Evolutionary conservation across 306 rosid species (phyloP), one percentile per base, ranked within the genome.

Genomic region (Comarum palustre): DNA sequence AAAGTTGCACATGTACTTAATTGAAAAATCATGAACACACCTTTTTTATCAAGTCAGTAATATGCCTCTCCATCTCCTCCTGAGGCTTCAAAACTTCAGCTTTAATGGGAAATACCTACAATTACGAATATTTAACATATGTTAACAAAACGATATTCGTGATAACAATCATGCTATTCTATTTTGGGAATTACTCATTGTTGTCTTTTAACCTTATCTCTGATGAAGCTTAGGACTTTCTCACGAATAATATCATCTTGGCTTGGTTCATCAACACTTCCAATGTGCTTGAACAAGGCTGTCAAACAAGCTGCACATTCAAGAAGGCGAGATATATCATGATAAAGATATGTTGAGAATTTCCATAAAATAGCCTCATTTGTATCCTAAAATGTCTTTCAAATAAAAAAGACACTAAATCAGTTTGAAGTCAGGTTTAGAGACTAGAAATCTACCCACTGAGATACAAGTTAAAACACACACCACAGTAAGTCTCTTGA

Each of bases 61-160:
- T 94, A 78, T 94, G 96, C 75, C 96, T 88, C 84, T 94, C 97
- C 99, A 91, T 94, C 83, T 91, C 97, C 78, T 91, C 97, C 46
- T 78, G 95, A 69, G 97, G 99, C 83, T 90, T 94, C 84, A 94
- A 73, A 59, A 94, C 87, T 83, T 94, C 99, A 47, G 83, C 81
- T 87, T 91, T 94, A 41, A 88, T 80, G 71, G 99, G 93, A 71
- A 94, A 91, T 71, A 94, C 96, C 99, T 94, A 79, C 75, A 72
- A 70, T 47, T 65, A 20, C 14, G 84, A 71, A 73, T 55, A 68
- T 63, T 72, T 57, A 84, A 78, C 68, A 51, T 62, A 27, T n/a
- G 52, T 61, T 7, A 72, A 52, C 4, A 68, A 38, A 50, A 69
- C 68, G 55, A 66, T 45, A 77, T 34, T 61, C 48, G 42, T 32